These are phyloP conservation scores for Diaporthe velutina DNA, from an alignment of 2,329 filamentous ascomycete species.

Conservation along the genomic window DNA sequence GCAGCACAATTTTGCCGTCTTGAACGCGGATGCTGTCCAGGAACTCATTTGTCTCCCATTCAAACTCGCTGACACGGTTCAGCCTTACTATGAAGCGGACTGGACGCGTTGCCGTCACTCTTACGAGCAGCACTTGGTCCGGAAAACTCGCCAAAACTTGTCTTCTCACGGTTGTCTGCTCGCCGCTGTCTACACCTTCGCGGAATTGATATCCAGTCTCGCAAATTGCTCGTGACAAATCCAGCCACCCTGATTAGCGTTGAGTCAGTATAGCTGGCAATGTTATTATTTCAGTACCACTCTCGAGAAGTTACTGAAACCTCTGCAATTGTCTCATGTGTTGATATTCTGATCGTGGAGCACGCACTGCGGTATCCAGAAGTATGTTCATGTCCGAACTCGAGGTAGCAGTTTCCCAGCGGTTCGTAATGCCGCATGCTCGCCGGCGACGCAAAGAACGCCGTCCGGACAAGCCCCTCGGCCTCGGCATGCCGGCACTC, in stretches of 20 bases:
- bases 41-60: slow-evolving; percentile 59
- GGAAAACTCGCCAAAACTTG: slow-evolving; percentile 42
- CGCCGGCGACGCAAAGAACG: slow-evolving; percentile 60
- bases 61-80: slow-evolving; percentile 55
- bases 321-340: background rate
- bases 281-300: background rate
- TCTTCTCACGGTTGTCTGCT: slow-evolving; percentile 35
- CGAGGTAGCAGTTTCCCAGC: slow-evolving; percentile 52
- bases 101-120: slow-evolving; percentile 40
- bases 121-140: slow-evolving; percentile 39
- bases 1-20: slow-evolving; percentile 49
- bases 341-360: background rate
- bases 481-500: slow-evolving; percentile 54
- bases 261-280: background rate
- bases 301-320: slow-evolving; percentile 35
- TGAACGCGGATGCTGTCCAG: slow-evolving; percentile 51
- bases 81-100: slow-evolving; percentile 46
- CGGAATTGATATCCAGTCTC: slow-evolving; percentile 35
- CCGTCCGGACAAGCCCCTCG: slow-evolving; percentile 53
- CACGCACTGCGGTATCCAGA: slow-evolving; percentile 18
- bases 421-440: slow-evolving; percentile 62
- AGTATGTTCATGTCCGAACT: slow-evolving; percentile 51
- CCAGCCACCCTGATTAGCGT: slow-evolving; percentile 25
- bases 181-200: background rate
- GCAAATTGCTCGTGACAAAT: slow-evolving; percentile 39